These are phyloP conservation scores for Torulaspora delbrueckii DNA, from an alignment of 805 yeast genomes.

Conservation along the genomic window DNA sequence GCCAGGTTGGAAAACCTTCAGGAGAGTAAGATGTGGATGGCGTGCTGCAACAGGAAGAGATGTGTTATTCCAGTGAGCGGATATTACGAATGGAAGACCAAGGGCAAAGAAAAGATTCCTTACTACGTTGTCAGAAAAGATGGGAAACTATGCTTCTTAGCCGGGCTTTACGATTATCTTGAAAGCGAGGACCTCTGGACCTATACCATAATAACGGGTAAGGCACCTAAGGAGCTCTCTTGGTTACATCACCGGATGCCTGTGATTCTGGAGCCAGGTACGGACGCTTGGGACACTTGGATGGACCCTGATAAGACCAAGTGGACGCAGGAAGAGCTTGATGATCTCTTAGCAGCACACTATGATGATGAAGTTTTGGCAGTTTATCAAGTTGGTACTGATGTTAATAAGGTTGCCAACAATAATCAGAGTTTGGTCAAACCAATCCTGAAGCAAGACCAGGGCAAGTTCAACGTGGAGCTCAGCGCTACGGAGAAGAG, in stretches of 20 bases:
- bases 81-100: constrained; percentile 72
- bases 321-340: constrained; percentile 41
- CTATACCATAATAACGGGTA: constrained; percentile 70
- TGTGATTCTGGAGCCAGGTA: constrained; percentile 54
- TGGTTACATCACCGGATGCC: constrained; percentile 85
- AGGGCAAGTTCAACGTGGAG: constrained; percentile 4
- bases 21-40: constrained; percentile 53
- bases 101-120: constrained; percentile 48
- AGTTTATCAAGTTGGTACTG: constrained; percentile 52
- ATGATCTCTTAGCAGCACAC: constrained; percentile 38
- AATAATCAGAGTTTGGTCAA: constrained; percentile 38
- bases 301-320: constrained; percentile 38
- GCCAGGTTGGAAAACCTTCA: constrained; percentile 60
- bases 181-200: constrained; percentile 36
- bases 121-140: constrained; percentile 57
- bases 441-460: constrained; percentile 25
- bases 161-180: constrained; percentile 47
- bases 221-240: constrained; percentile 53
- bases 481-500: not conserved
- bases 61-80: constrained; percentile 80
- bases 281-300: constrained; percentile 62
- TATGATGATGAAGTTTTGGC: constrained; percentile 39
- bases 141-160: constrained; percentile 54
- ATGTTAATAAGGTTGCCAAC: constrained; percentile 57
- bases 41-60: constrained; percentile 44